phyloP scores from a whole-genome alignment of 2,329 filamentous ascomycete genomes.

The Thelonectria rubi region DNA sequence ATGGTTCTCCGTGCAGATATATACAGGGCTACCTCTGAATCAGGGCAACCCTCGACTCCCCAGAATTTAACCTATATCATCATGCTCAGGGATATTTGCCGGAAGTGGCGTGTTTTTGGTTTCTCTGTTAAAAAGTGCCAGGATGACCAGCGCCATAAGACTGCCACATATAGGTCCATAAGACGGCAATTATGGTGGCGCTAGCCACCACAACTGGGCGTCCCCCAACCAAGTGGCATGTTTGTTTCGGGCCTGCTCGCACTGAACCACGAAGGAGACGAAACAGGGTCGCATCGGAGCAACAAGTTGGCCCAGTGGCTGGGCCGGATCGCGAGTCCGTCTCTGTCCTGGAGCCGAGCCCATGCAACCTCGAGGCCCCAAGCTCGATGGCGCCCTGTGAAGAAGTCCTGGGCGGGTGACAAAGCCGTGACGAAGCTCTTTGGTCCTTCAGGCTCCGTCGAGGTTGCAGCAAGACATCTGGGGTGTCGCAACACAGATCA shows the following conservation, averaged over 20 bases:
- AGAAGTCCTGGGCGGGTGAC: slow-evolving; percentile 32
- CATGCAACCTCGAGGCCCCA: slow-evolving; percentile 35
- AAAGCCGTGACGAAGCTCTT: slow-evolving; percentile 40
- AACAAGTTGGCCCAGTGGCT: slow-evolving; percentile 26
- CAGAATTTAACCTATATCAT: slow-evolving; percentile 28
- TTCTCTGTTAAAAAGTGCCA: slow-evolving; percentile 25
- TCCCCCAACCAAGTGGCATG: slow-evolving; percentile 42
- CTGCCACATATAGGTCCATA: slow-evolving; percentile 41
- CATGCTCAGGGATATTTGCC: slow-evolving; percentile 16
- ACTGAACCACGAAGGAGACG: slow-evolving; percentile 31
- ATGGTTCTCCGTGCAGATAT: neutral
- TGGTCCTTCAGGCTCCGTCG: slow-evolving; percentile 16
- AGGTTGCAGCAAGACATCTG: slow-evolving; percentile 29
- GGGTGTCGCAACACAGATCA: slow-evolving; percentile 31
- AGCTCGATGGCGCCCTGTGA: slow-evolving; percentile 35
- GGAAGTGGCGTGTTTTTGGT: slow-evolving; percentile 25
- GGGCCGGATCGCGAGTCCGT: slow-evolving; percentile 27
- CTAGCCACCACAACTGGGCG: slow-evolving; percentile 30
- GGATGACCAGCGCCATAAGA: slow-evolving; percentile 33
- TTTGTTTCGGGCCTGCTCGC: slow-evolving; percentile 30
- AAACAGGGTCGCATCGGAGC: slow-evolving; percentile 40
- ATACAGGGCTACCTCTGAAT: slow-evolving; percentile 12
- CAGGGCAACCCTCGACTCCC: slow-evolving; percentile 21
- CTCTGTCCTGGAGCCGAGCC: slow-evolving; percentile 27
- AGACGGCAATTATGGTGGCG: slow-evolving; percentile 39